phyloP scores from a whole-genome alignment of 805 yeast genomes.

The Torulaspora quercuum region DNA sequence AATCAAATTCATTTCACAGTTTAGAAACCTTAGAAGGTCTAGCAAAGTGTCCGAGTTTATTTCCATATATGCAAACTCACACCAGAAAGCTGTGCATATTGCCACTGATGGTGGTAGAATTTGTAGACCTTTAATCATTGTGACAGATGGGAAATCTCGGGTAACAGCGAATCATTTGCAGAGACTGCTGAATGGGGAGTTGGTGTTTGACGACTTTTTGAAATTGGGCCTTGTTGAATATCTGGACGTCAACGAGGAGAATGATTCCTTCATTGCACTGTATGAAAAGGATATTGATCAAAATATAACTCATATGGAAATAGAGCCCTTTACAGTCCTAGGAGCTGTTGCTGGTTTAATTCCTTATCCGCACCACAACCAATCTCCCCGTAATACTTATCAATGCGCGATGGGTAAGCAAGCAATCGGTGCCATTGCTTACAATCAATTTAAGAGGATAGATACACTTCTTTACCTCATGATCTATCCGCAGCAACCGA shows the following conservation, averaged over 20 bases:
- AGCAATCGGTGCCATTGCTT: slow-evolving; percentile 99
- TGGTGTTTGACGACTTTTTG: slow-evolving; percentile 90
- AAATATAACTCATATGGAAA: slow-evolving; percentile 82
- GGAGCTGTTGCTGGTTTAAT: slow-evolving; percentile 98
- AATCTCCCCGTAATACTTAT: slow-evolving; percentile 98
- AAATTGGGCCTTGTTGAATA: slow-evolving; percentile 87
- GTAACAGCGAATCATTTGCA: slow-evolving; percentile 70
- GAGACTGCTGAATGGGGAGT: slow-evolving; percentile 58
- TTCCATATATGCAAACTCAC: slow-evolving; percentile 83
- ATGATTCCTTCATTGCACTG: slow-evolving; percentile 87
- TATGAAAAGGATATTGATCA: slow-evolving; percentile 64
- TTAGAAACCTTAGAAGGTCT: slow-evolving; percentile 75
- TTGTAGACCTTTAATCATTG: slow-evolving; percentile 93
- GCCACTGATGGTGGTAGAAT: slow-evolving; percentile 99
- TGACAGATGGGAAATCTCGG: slow-evolving; percentile 63
- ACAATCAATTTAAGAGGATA: slow-evolving; percentile 92
- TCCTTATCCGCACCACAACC: slow-evolving; percentile 99
- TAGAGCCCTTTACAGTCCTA: slow-evolving; percentile 94
- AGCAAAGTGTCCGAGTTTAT: slow-evolving; percentile 88
- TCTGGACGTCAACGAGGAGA: slow-evolving; percentile 95
- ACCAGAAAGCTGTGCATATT: slow-evolving; percentile 90
- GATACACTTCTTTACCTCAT: slow-evolving; percentile 89
- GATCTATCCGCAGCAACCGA: slow-evolving; percentile 99
- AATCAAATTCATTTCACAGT: slow-evolving; percentile 69
- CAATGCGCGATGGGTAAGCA: slow-evolving; percentile 99